Base-by-base conservation (phyloP, 202 grass and related monocot species). In the Brachypodium distachyon region DNA sequence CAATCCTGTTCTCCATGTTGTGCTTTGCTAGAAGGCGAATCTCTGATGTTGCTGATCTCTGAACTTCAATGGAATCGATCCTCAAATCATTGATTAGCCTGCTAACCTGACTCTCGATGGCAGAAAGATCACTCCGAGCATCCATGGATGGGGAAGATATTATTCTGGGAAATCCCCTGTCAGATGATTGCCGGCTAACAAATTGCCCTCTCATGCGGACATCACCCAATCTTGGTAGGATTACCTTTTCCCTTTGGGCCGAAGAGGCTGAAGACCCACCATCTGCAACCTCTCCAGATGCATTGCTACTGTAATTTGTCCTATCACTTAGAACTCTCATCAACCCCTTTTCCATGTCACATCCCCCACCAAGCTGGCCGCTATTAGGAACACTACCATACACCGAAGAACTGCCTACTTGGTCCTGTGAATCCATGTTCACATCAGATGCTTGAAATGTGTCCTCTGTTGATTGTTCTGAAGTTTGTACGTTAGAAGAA, bases 1-100 rank as follows among this genome's bases (percentile, higher is more conserved):
- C 85, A 60, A 95, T 95, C 76, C 92, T 91, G 67, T 90, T 95
- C 87, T 95, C 92, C 92, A 93, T 95, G 71, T 92, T 99, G 61
- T 99, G 91, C 72, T 95, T 95, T 43, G 96, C 89, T 58, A 93
- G 85, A 86, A 87, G 85, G 40, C 89, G 91, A 46, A 98, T 51
- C 46, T 98, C 89, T 77, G 72, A 75, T 37, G 91, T 83, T 48
- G 96, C 83, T 61, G 53, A 80, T 78, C 85, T 89, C 60, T 82
- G 85, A 59, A 58, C 77, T 59, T 95, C 91, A 52, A 76, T 2
- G 16, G 80, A 95, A 44, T 92, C 85, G 18, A 77, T 94, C 88
- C 82, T 90, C 77, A 98, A 75, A 66, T 98, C 85, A 69, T 90
- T 83, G 26, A 90, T 76, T 46, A 92, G 41, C 72, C 89, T 95